A percentile compares a stretch with the other conserved stretches of the same genome.
phyloP scores from a whole-genome alignment of 805 yeast genomes.

The Lipomyces yamanashiensis region DNA sequence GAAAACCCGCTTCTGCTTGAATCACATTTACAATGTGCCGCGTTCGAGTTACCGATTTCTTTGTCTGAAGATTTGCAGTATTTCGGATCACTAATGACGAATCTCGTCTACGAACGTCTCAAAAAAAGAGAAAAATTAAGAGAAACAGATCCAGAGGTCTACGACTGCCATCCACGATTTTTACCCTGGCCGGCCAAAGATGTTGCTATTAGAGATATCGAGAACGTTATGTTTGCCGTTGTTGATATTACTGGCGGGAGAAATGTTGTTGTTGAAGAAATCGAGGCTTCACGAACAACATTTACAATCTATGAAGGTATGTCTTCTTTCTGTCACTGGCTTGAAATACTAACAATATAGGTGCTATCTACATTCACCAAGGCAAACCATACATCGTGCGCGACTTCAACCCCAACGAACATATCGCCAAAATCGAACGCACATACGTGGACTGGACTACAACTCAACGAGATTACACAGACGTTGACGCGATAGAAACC shows the following conservation, averaged over 20 bases:
- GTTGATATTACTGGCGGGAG: conserved; percentile 83
- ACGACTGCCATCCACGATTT: conserved; percentile 61
- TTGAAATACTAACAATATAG: conserved; percentile 44
- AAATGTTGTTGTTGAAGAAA: conserved; percentile 80
- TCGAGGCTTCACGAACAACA: conserved; percentile 85
- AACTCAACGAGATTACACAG: conserved; percentile 86
- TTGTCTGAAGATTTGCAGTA: conserved; percentile 59
- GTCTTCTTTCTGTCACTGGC: background rate
- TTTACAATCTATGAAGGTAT: conserved; percentile 74
- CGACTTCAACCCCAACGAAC: conserved; percentile 79
- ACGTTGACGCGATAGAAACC: conserved; percentile 73
- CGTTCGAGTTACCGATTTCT: conserved; percentile 75
- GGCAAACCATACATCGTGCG: conserved; percentile 87
- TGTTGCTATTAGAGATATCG: conserved; percentile 82
- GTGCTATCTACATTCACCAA: conserved; percentile 92
- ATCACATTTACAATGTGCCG: conserved; percentile 92
- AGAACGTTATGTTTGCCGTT: conserved; percentile 81
- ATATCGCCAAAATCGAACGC: conserved; percentile 80
- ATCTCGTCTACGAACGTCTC: conserved; percentile 46
- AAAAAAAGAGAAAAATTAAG: conserved; percentile 9
- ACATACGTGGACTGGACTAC: conserved; percentile 96
- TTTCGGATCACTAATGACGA: conserved; percentile 53
- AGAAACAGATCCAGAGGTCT: conserved; percentile 48
- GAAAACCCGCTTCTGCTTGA: conserved; percentile 68
- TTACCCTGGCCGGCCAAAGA: conserved; percentile 80